Evolutionary conservation across 345 rosid species (phyloP).

Genomic region (Populus nigra): DNA sequence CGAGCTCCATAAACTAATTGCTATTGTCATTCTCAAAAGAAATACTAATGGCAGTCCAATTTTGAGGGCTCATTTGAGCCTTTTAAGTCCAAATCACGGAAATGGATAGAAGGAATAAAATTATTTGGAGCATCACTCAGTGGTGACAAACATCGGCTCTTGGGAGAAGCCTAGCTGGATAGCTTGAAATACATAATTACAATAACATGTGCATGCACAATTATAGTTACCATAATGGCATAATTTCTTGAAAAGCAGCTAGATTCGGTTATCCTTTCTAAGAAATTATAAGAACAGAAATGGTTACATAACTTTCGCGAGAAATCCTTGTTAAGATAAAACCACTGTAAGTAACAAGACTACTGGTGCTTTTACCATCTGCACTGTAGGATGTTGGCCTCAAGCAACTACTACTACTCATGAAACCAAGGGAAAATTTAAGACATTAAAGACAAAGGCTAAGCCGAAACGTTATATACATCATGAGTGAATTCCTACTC

Average conservation of each 20-base stretch:
- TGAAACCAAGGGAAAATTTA: slow-evolving; percentile 28
- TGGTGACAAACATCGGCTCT: no score
- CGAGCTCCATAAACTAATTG: no score
- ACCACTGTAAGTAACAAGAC: slow-evolving; percentile 11
- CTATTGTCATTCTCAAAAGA: no score
- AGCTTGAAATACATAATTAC: neutral
- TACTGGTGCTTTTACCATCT: slow-evolving; percentile 12
- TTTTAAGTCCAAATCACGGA: no score
- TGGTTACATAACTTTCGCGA: slow-evolving; percentile 11
- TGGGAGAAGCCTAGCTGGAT: no score
- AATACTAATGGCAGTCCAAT: no score
- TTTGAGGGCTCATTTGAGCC: no score
- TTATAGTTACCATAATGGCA: neutral
- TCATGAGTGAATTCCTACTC: slow-evolving; percentile 21
- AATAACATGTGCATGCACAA: neutral
- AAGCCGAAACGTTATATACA: slow-evolving; percentile 27
- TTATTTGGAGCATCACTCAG: no score
- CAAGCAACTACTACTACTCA: slow-evolving; percentile 27
- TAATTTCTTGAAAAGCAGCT: neutral
- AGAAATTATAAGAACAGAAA: neutral
- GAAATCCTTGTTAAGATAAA: slow-evolving; percentile 7
- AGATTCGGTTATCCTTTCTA: slow-evolving; percentile 7
- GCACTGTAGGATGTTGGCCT: slow-evolving; percentile 11
- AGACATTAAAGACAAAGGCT: neutral
- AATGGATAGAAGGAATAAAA: no score